phyloP scores from a whole-genome alignment of 306 rosid genomes.

The Malus asiatica region DNA sequence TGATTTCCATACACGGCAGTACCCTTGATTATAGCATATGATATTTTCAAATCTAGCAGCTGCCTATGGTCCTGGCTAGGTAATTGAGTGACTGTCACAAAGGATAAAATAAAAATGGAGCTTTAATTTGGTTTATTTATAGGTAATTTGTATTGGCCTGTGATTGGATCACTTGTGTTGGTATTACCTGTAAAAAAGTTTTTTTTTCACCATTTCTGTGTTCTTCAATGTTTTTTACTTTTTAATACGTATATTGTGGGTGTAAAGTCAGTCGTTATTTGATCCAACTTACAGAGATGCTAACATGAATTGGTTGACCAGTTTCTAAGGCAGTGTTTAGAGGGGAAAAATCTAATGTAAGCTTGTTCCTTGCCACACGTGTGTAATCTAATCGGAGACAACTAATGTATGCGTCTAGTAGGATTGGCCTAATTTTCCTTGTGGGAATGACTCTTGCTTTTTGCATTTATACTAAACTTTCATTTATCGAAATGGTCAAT shows the following conservation, averaged over 20 bases:
- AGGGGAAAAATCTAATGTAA: background rate
- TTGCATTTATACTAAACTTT: background rate
- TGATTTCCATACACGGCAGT: no score
- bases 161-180: background rate
- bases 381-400: background rate
- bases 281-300: background rate
- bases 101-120: background rate
- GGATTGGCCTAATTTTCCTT: background rate
- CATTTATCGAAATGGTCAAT: background rate
- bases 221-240: background rate
- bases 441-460: background rate
- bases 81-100: background rate
- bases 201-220: background rate
- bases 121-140: no score
- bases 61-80: no score
- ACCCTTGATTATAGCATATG: no score
- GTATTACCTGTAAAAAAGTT: background rate
- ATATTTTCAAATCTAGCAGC: no score
- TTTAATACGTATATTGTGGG: background rate
- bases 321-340: background rate
- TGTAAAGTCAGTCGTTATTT: background rate
- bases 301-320: no score
- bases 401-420: background rate
- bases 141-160: background rate
- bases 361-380: background rate